These are phyloP conservation scores for Astrothelium subdiscretum DNA, from an alignment of 495 filamentous ascomycete species.

Conservation along the genomic window DNA sequence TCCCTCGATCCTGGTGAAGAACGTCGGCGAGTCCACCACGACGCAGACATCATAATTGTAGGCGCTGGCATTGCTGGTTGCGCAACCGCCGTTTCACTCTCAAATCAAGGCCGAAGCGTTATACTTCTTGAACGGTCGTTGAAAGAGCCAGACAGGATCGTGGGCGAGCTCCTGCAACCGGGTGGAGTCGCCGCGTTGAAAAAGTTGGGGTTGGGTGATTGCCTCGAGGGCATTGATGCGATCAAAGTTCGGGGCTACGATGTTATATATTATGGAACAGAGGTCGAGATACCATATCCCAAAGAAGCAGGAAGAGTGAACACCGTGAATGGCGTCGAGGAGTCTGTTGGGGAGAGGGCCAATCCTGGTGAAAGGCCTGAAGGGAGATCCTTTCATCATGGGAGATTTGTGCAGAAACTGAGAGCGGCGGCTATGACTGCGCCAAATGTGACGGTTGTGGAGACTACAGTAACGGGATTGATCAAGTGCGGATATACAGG, in stretches of 20 bases:
- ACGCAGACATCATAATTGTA: slow-evolving; percentile 70
- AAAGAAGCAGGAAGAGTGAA: slow-evolving; percentile 9
- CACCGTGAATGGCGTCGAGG: slow-evolving; percentile 6
- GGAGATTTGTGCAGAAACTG: slow-evolving; percentile 32
- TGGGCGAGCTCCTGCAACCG: slow-evolving; percentile 89
- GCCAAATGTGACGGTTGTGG: slow-evolving; percentile 37
- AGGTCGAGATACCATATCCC: slow-evolving; percentile 68
- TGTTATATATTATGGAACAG: slow-evolving; percentile 67
- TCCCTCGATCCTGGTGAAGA: slow-evolving; percentile 15
- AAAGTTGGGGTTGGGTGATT: slow-evolving; percentile 66
- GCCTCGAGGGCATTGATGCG: slow-evolving; percentile 82
- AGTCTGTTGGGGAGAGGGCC: slow-evolving; percentile 4
- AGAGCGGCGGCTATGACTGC: slow-evolving; percentile 23
- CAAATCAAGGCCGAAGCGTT: slow-evolving; percentile 77
- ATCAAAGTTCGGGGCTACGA: slow-evolving; percentile 75
- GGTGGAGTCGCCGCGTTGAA: slow-evolving; percentile 75
- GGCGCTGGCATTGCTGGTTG: slow-evolving; percentile 86
- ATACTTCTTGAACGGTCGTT: slow-evolving; percentile 80
- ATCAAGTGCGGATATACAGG: slow-evolving; percentile 31
- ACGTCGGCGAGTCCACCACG: slow-evolving; percentile 27
- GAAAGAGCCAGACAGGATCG: slow-evolving; percentile 92
- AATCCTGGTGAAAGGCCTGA: slow-evolving; percentile 22
- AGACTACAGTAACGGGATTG: slow-evolving; percentile 37
- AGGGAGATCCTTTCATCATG: slow-evolving; percentile 35
- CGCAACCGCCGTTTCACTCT: slow-evolving; percentile 70